Conservation (phyloP, 2,329 filamentous ascomycete species). For the Apiospora marii region DNA sequence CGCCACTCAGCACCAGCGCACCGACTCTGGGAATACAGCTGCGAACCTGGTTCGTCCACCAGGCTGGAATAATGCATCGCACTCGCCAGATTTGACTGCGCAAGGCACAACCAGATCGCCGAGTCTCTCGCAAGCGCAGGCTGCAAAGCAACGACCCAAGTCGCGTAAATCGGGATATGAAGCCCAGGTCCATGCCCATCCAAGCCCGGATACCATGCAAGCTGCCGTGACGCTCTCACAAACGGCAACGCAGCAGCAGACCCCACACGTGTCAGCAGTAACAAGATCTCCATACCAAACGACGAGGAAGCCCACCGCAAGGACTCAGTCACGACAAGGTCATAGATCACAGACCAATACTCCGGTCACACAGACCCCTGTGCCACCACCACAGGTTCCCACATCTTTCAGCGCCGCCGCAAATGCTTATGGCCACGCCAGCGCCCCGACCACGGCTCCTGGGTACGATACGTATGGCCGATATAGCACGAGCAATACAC, state of each 20-base stretch:
- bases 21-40: constrained; percentile 7
- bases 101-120: constrained; percentile 34
- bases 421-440: constrained; percentile 31
- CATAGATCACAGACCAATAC: constrained; percentile 40
- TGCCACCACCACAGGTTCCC: constrained; percentile 37
- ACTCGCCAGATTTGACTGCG: constrained; percentile 30
- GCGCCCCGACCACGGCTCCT: constrained; percentile 36
- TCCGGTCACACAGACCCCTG: constrained; percentile 36
- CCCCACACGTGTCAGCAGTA: constrained; percentile 41
- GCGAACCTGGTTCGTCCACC: not conserved
- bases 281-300: constrained; percentile 40
- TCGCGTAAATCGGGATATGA: constrained; percentile 36
- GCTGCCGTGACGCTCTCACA: constrained; percentile 36
- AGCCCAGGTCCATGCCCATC: constrained; percentile 28
- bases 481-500: constrained; percentile 41
- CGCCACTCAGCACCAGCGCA: not conserved
- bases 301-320: constrained; percentile 27
- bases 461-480: constrained; percentile 38
- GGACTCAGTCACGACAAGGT: constrained; percentile 37
- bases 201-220: constrained; percentile 31
- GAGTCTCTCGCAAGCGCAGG: constrained; percentile 32
- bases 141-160: constrained; percentile 35
- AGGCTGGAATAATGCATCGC: constrained; percentile 26
- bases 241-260: constrained; percentile 35
- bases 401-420: constrained; percentile 28